Evolutionary conservation across 2,329 filamentous ascomycete genomes (phyloP), one percentile per base, ranked within the genome.

Genomic region (Cercospora sp.): DNA sequence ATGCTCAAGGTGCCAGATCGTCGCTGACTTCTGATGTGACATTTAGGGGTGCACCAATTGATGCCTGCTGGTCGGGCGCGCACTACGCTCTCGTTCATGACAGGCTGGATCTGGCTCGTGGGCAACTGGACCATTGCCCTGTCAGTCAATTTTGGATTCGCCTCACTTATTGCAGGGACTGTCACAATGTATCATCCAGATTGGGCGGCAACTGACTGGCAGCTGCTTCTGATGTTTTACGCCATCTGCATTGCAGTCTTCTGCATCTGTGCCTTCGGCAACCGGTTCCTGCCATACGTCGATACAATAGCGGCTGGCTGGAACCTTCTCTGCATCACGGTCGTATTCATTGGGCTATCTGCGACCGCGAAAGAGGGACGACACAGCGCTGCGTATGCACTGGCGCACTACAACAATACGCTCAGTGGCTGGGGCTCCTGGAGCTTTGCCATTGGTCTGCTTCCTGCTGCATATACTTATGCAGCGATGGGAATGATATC

Each of bases 41-140:
- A 8, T 10, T 33, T 16, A 58, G 53, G 53, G 53, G 53, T 58
- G 53, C 53, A 58, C 7, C 53, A 58, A 33, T 20, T 58, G 53
- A 58, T 58, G 53, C 53, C 53, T 33, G 53, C 28, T 10, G 53
- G 28, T 30, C 53, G 53, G 10, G 53, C 23, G 53, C 53, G 53
- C 12, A 33, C 53, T 3, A 58, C 53, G 6, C 53, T 58, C 16
- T 58, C 53, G 30, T 92, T 91, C 75, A 87, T 91, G 45, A 91
- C 88, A 70, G 90, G 90, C 67, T 93, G 91, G 90, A 81, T 75
- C 18, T 93, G 91, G 77, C 85, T 92, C 18, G 88, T 92, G 57
- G 91, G 91, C 63, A 93, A 93, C 80, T 90, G 92, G 78, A 92
- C 89, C 68, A 93, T 94, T 73, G 92, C 90, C 0, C 83, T 93